Percentiles rank a stretch among this genome's conserved stretches.
phyloP scores from a whole-genome alignment of 192 early-diverging fungal species.

The Entomortierella parvispora region DNA sequence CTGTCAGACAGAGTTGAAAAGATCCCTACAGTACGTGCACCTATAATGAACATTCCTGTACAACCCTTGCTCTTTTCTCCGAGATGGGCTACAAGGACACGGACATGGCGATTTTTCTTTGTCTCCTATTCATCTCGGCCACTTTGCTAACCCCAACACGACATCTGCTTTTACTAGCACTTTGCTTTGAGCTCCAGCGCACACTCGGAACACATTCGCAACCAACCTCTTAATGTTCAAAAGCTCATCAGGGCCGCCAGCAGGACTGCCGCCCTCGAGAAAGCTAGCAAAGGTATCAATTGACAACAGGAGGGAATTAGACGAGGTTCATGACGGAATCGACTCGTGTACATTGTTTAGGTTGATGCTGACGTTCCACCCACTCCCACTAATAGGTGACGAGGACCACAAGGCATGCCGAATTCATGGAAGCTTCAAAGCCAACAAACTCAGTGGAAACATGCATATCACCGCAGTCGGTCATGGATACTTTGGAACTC shows the following conservation, averaged over 20 bases:
- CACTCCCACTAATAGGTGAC: neutral
- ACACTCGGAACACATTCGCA: slow-evolving; percentile 14
- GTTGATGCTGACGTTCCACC: neutral
- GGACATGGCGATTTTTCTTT: neutral
- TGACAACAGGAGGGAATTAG: neutral
- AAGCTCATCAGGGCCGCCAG: slow-evolving; percentile 37
- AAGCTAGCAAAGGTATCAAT: slow-evolving; percentile 7
- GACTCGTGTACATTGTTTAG: too few relatives aligned
- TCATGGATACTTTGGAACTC: slow-evolving; percentile 83
- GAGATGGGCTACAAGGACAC: too few relatives aligned
- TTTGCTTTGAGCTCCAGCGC: slow-evolving; percentile 9
- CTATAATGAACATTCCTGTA: neutral
- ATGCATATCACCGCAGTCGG: slow-evolving; percentile 92
- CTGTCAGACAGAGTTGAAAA: slow-evolving; percentile 64
- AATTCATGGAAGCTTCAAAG: slow-evolving; percentile 74
- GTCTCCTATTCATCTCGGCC: neutral
- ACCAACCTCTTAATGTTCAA: slow-evolving; percentile 25
- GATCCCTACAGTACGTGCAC: slow-evolving; percentile 56
- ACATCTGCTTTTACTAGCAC: slow-evolving; percentile 16
- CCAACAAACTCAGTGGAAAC: slow-evolving; percentile 88
- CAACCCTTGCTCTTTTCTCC: neutral
- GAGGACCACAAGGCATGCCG: slow-evolving; percentile 73
- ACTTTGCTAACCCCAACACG: slow-evolving; percentile 3
- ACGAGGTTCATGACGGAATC: too few relatives aligned
- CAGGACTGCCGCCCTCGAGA: slow-evolving; percentile 30